phyloP scores from a whole-genome alignment of 352 stramenopile species.

The Blastocystis sp. region DNA sequence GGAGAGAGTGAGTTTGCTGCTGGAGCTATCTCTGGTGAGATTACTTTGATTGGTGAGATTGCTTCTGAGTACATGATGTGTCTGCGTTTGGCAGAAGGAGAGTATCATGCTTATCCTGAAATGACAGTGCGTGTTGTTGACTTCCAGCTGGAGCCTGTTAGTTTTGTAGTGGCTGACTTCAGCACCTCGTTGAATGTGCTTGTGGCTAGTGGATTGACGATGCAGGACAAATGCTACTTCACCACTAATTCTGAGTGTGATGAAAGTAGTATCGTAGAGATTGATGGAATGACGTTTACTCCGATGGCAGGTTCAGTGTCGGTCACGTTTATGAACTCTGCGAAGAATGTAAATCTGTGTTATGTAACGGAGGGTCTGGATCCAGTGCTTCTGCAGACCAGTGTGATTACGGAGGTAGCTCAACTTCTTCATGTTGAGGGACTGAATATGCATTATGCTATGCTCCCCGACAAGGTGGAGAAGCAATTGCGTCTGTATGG shows the following conservation, averaged over 20 bases:
- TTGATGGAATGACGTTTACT: not conserved
- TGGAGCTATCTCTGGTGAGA: not conserved
- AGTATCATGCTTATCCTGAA: conserved; percentile 2
- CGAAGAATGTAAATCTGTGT: conserved; percentile 47
- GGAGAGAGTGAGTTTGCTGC: not conserved
- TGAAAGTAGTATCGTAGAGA: not conserved
- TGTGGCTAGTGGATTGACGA: not conserved
- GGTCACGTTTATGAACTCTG: conserved; percentile 1
- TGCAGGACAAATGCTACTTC: conserved; percentile 30
- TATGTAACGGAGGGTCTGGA: not conserved
- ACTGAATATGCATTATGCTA: conserved; percentile 49
- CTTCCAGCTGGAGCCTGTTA: not conserved
- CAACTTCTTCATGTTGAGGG: not conserved
- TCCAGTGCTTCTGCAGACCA: conserved; percentile 3
- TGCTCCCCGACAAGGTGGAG: conserved; percentile 50
- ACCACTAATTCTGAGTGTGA: not conserved
- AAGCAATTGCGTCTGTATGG: conserved; percentile 59
- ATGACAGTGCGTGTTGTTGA: conserved; percentile 11
- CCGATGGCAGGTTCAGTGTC: not conserved
- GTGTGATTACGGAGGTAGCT: not conserved
- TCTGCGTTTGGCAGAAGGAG: conserved; percentile 14
- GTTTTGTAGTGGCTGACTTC: conserved; percentile 17
- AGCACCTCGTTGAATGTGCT: not conserved
- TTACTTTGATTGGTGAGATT: not conserved
- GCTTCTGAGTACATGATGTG: not conserved